Percentiles rank a stretch among this genome's conserved stretches.
phyloP scores from a whole-genome alignment of 2,329 filamentous ascomycete genomes.

The Chalaropsis thielavioides region DNA sequence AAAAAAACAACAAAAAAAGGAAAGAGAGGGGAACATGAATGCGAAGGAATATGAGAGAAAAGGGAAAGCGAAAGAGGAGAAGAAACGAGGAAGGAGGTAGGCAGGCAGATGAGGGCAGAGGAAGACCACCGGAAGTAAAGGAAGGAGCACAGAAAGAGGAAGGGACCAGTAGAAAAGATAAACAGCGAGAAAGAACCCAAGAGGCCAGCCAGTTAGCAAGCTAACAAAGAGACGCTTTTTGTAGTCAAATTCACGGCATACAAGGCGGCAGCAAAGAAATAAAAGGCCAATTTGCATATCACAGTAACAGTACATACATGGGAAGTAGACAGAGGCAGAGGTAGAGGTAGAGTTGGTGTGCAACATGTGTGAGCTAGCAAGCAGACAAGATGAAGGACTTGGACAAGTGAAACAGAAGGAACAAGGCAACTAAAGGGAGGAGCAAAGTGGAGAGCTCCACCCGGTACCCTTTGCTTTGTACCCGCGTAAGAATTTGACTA shows the following conservation, averaged over 20 bases:
- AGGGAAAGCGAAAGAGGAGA: not conserved
- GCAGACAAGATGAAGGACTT: not conserved
- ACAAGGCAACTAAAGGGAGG: not conserved
- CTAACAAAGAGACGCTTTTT: too few species aligned
- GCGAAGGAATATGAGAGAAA: constrained; percentile 7
- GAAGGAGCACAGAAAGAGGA: not conserved
- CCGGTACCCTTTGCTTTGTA: not conserved
- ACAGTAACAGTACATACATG: not conserved
- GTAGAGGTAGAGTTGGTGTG: not conserved
- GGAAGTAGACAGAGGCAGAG: not conserved
- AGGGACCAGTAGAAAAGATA: not conserved
- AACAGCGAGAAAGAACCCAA: not conserved
- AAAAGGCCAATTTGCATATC: not conserved
- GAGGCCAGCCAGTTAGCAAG: not conserved
- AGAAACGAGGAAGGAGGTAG: not conserved
- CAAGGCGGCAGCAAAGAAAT: not conserved
- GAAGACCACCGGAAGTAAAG: not conserved
- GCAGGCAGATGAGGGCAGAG: not conserved
- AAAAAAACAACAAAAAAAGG: not conserved
- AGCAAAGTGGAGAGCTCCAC: not conserved
- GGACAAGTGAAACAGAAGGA: not conserved
- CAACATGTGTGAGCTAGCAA: not conserved
- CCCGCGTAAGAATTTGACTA: not conserved
- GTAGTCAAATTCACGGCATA: not conserved
- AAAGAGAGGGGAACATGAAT: not conserved